Base-by-base conservation (phyloP, 495 filamentous ascomycete species). In the Glutinoglossum americanum region DNA sequence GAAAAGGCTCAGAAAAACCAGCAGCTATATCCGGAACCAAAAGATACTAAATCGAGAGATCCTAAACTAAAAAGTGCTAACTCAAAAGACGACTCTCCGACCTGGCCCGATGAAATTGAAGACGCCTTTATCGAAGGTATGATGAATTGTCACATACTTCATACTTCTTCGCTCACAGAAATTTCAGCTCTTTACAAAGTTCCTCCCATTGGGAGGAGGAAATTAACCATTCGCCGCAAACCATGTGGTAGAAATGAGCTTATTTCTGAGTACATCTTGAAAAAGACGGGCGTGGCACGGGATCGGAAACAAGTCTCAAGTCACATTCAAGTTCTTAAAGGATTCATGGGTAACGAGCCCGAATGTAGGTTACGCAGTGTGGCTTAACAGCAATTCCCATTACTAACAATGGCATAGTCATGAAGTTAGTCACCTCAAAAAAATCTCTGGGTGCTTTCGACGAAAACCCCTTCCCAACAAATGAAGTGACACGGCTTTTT, bases 241-340 rank as follows among this genome's bases (percentile, higher is more conserved):
- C 81, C 76, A 17, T 81, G 82, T 60, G 93, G 92, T 17, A 80
- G 92, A 17, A 98, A 98, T 65, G 89, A 95, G 73, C 74, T 95
- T 55, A 92, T 98, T 64, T 78, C 81, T 39, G 80, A 88, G 62
- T 89, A 84, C 62, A 84, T 98, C 51, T 80, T 76, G 62, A 77
- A 78, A 58, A 70, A 73, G 57, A 87, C 84, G 48, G 83, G 81
- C 37, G 80, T 77, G 62, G 63, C 66, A 33, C 78, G 88, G 58
- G 73, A 67, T 41, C 74, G 92, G 56, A 98, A 98, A 68, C 86
- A 94, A 67, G 85, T 98, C 9, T 96, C 90, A 0, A 96, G 89
- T 62, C 92, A 98, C 67, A 85, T 97, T 59, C 92, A 98, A 71
- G 90, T 96, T n/a, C 70, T 98, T 48, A 95, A 93, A 70, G 80